Evolutionary conservation across 768 basidiomycete genomes (phyloP).

Genomic region (Tricholoma furcatifolium): DNA sequence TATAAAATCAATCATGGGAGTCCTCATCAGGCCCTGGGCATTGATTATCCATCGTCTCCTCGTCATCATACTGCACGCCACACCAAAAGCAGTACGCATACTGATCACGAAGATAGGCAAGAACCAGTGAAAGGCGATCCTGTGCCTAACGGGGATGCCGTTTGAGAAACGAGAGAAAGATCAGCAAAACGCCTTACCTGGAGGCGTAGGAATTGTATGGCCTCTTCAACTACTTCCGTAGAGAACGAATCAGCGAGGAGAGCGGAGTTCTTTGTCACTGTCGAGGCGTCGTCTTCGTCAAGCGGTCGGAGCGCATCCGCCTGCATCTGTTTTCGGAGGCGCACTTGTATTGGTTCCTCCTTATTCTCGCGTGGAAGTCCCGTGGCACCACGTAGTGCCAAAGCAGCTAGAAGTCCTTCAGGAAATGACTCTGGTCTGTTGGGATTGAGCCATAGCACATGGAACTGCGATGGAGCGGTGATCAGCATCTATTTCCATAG

Average conservation of each 20-base stretch:
- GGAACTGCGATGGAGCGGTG: constrained; percentile 54
- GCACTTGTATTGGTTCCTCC: constrained; percentile 40
- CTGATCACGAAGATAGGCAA: constrained; percentile 70
- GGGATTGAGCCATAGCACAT: constrained; percentile 78
- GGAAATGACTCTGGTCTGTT: constrained; percentile 65
- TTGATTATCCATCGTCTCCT: constrained; percentile 55
- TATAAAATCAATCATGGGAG: constrained; percentile 69
- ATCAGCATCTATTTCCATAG: constrained; percentile 1
- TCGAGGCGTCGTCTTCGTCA: constrained; percentile 38
- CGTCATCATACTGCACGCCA: constrained; percentile 67
- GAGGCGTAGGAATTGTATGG: constrained; percentile 62
- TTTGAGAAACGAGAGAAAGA: constrained; percentile 11
- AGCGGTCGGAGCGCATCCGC: constrained; percentile 66
- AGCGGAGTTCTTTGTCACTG: constrained; percentile 22
- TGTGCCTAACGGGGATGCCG: constrained; percentile 48
- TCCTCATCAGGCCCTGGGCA: constrained; percentile 82
- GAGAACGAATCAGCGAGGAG: constrained; percentile 36
- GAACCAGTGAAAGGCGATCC: constrained; percentile 64
- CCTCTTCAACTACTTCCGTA: constrained; percentile 63
- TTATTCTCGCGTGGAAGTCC: constrained; percentile 22
- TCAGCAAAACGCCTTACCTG: constrained; percentile 40
- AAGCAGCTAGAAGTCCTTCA: constrained; percentile 55
- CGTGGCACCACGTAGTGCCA: constrained; percentile 38
- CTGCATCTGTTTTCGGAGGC: constrained; percentile 73
- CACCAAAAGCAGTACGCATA: constrained; percentile 90